Conservation (phyloP, 1,284 basidiomycete genomes). For the Blastosporella zonata region DNA sequence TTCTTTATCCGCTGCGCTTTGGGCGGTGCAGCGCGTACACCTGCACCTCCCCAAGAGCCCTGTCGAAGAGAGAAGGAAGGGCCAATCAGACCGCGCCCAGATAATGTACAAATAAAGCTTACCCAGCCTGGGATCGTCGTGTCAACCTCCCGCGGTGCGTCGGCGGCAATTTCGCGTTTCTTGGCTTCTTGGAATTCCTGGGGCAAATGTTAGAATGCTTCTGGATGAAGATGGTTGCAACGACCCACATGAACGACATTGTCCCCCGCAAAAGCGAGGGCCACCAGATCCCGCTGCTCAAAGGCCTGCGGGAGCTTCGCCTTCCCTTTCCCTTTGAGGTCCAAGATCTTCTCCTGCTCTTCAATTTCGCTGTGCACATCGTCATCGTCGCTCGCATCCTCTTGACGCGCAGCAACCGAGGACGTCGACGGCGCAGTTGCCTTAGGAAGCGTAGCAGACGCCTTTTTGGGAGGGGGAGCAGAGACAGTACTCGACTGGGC, state of each 20-base stretch:
- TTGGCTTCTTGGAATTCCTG: slow-evolving; percentile 89
- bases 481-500: slow-evolving; percentile 16
- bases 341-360: slow-evolving; percentile 53
- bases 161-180: slow-evolving; percentile 71
- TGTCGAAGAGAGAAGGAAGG: slow-evolving; percentile 29
- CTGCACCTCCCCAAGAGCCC: slow-evolving; percentile 91
- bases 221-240: neutral
- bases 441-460: neutral
- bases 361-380: slow-evolving; percentile 66
- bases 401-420: slow-evolving; percentile 8
- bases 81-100: neutral
- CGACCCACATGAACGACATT: slow-evolving; percentile 80
- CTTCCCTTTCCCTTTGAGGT: slow-evolving; percentile 43
- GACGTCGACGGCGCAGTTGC: neutral
- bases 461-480: slow-evolving; percentile 12
- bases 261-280: slow-evolving; percentile 94
- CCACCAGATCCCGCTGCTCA: slow-evolving; percentile 86
- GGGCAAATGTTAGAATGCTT: too few species aligned
- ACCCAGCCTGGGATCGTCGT: slow-evolving; percentile 96
- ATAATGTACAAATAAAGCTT: slow-evolving; percentile 25
- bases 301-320: slow-evolving; percentile 60
- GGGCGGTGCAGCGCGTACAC: slow-evolving; percentile 53
- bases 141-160: slow-evolving; percentile 85
- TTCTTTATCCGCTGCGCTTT: slow-evolving; percentile 72
- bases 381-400: slow-evolving; percentile 36